Conservation (phyloP, 1,139 yeast genomes). For the Suzukiozyma palmioleophila region DNA sequence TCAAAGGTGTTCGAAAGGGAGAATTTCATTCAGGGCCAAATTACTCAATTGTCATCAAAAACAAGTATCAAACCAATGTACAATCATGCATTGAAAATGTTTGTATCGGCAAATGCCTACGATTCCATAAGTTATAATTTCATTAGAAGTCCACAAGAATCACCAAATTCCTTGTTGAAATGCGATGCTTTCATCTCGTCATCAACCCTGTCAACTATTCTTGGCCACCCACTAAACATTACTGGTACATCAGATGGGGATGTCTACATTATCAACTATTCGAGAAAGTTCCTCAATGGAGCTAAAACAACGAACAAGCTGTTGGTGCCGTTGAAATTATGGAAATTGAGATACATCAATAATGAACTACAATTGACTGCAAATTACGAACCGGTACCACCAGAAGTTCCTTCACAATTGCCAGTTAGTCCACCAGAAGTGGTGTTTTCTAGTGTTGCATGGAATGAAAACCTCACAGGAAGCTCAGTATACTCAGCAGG, state of each 20-base stretch:
- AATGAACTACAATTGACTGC: constrained; percentile 18
- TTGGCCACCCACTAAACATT: constrained; percentile 59
- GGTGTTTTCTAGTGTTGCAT: constrained; percentile 49
- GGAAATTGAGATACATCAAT: constrained; percentile 25
- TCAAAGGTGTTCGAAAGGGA: constrained; percentile 36
- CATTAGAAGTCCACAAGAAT: constrained; percentile 34
- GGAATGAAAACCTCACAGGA: constrained; percentile 53
- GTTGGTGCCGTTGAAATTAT: constrained; percentile 30
- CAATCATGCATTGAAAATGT: constrained; percentile 23
- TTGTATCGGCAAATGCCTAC: constrained; percentile 19
- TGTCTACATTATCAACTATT: constrained; percentile 29
- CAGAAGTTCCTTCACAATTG: constrained; percentile 26
- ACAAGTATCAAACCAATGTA: constrained; percentile 22
- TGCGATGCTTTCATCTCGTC: constrained; percentile 29
- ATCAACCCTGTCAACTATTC: constrained; percentile 25
- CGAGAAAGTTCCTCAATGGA: constrained; percentile 33
- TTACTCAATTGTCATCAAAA: constrained; percentile 17
- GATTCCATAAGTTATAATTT: constrained; percentile 29
- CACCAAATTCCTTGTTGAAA: constrained; percentile 24
- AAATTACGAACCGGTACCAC: constrained; percentile 22
- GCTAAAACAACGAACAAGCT: constrained; percentile 28
- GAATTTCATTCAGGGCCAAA: constrained; percentile 33
- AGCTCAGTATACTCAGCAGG: constrained; percentile 68
- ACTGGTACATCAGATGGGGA: constrained; percentile 65
- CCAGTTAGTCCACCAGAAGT: constrained; percentile 52